Base-by-base conservation (phyloP, 345 rosid genomes). In the Syzygium jambos region DNA sequence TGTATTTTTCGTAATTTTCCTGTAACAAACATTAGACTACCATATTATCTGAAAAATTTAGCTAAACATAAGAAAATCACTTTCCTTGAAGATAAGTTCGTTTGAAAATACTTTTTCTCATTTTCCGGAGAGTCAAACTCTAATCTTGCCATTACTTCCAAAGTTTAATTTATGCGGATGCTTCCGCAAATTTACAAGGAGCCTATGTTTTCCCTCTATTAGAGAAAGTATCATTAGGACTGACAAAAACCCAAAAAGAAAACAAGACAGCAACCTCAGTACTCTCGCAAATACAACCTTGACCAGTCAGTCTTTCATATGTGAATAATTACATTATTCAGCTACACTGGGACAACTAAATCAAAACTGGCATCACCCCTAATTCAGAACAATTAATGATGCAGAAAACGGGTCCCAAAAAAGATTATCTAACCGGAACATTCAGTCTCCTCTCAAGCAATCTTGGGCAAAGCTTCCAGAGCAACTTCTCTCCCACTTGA, bases 271-370 rank as follows among this genome's bases (percentile, higher is more conserved):
- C 55, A 63, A 5, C 78, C 25, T 68, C 22, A 68, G 80, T 68
- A 68, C 80, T 41, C 34, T 34, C 80, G 22, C 43, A 19, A 34
- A 68, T 68, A 19, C 80, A 68, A 68, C 25, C 80, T 2, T 4
- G 43, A 34, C 7, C 12, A 68, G 80, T 68, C 46, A 11, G 25
- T 68, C 15, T 56, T 41, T 86, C 77, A 41, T 78, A 78, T 86
- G 52, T 12, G 34, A 52, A 54, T 53, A 78, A 54, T 86, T 86
- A 86, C 88, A 86, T 86, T 86, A 86, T 86, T 86, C 85, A 46
- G 80, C 55, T 86, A 78, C 88, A 54, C 21, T 19, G 84, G 57
- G 53, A 17, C 65, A 46, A 53, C 68, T 55, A 46, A 41, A 78
- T 23, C 85, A 86, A 86, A 77, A 77, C 73, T 53, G n/a, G 30